These are phyloP conservation scores for Zelopaecilomyces penicillatus DNA, from an alignment of 2,329 filamentous ascomycete species.

Conservation along the genomic window DNA sequence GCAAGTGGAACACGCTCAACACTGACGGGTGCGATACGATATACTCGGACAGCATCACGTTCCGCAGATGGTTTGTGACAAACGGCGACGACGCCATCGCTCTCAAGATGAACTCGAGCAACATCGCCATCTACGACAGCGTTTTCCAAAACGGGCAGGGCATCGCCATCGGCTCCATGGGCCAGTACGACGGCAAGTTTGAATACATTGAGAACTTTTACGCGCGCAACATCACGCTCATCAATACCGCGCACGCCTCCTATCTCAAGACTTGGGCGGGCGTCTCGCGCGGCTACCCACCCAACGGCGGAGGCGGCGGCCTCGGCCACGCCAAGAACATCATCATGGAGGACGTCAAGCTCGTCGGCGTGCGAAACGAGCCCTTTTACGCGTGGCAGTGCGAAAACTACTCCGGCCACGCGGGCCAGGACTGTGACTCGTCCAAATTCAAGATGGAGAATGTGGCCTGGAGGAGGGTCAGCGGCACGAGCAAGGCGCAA, in stretches of 20 bases:
- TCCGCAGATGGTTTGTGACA: slow-evolving; percentile 40
- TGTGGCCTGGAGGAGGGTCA: slow-evolving; percentile 19
- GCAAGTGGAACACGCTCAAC: slow-evolving; percentile 25
- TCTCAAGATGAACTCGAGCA: slow-evolving; percentile 47
- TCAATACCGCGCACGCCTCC: slow-evolving; percentile 38
- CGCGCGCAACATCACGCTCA: slow-evolving; percentile 37
- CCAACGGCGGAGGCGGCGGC: slow-evolving; percentile 51
- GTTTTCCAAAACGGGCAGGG: slow-evolving; percentile 42
- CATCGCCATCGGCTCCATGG: slow-evolving; percentile 49
- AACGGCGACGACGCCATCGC: slow-evolving; percentile 48
- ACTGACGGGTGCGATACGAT: slow-evolving; percentile 44
- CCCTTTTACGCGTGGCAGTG: slow-evolving; percentile 28
- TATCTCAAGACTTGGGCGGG: slow-evolving; percentile 54
- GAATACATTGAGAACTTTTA: slow-evolving; percentile 43
- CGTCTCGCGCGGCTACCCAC: slow-evolving; percentile 39
- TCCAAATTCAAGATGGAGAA: slow-evolving; percentile 22
- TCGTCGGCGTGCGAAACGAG: slow-evolving; percentile 18
- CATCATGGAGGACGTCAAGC: slow-evolving; percentile 21
- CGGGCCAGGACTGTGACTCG: slow-evolving; percentile 26
- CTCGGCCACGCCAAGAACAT: slow-evolving; percentile 31
- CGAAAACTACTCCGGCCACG: slow-evolving; percentile 25
- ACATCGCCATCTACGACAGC: slow-evolving; percentile 41
- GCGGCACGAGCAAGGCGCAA: slow-evolving; percentile 18
- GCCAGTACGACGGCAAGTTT: slow-evolving; percentile 40
- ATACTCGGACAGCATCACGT: slow-evolving; percentile 42